Evolutionary conservation across 805 yeast species (phyloP).

Genomic region (Blastobotrys mokoenaii): DNA sequence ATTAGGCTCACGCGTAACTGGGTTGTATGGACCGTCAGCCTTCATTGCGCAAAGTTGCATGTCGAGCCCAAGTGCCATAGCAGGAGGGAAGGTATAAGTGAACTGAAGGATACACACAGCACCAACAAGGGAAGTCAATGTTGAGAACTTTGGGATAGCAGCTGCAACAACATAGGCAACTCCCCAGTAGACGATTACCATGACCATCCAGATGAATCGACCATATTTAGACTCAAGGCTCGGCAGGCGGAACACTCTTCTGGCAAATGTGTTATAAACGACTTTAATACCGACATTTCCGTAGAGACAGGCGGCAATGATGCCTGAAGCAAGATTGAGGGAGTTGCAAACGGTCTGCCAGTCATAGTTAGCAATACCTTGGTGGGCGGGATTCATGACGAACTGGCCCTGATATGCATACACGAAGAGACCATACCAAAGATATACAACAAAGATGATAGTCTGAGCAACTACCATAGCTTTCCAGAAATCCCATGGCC

Average conservation of each 20-base stretch:
- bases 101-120: conserved; percentile 39
- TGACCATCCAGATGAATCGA: conserved; percentile 29
- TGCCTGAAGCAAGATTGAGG: conserved; percentile 31
- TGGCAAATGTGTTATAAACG: conserved; percentile 34
- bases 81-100: conserved; percentile 38
- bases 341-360: conserved; percentile 34
- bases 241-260: conserved; percentile 28
- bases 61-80: conserved; percentile 18
- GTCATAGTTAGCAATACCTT: conserved; percentile 31
- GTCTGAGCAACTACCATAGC: conserved; percentile 37
- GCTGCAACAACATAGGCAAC: conserved; percentile 37
- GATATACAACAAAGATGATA: conserved; percentile 33
- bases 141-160: conserved; percentile 37
- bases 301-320: conserved; percentile 38
- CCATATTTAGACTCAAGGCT: conserved; percentile 30
- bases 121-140: conserved; percentile 34
- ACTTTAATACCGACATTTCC: conserved; percentile 42
- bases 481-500: conserved; percentile 42
- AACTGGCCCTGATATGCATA: conserved; percentile 41
- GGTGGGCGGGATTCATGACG: conserved; percentile 36
- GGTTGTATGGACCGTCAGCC: conserved; percentile 23
- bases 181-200: conserved; percentile 37
- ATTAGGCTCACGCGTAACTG: conserved; percentile 13
- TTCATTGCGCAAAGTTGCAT: conserved; percentile 24
- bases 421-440: conserved; percentile 36